Evolutionary conservation across 192 early-diverging fungal genomes (phyloP).

Genomic region (Backusella morwellensis): DNA sequence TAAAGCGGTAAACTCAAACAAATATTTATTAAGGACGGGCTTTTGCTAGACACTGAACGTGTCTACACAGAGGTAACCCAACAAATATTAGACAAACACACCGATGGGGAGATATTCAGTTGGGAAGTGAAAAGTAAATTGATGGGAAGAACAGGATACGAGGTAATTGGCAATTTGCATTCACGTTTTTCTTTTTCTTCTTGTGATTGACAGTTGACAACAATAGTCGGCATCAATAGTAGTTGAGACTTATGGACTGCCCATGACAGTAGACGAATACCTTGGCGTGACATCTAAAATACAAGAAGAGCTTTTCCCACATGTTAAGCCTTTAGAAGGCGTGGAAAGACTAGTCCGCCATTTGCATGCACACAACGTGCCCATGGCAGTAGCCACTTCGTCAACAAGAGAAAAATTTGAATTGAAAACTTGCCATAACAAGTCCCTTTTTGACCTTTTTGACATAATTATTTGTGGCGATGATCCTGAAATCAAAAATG

Average conservation of each 20-base stretch:
- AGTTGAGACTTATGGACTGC: conserved; percentile 61
- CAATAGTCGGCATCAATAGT: conserved; percentile 59
- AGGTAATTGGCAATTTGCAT: conserved; percentile 32
- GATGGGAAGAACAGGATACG: conserved; percentile 65
- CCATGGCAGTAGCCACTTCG: conserved; percentile 85
- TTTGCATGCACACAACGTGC: conserved; percentile 66
- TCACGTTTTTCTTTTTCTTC: not conserved
- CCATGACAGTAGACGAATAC: conserved; percentile 83
- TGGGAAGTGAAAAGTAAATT: conserved; percentile 70
- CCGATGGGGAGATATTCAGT: conserved; percentile 52
- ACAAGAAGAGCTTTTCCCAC: conserved; percentile 59
- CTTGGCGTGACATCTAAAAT: conserved; percentile 54
- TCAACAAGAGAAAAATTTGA: conserved; percentile 73
- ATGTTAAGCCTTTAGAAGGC: conserved; percentile 64
- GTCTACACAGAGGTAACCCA: conserved; percentile 88
- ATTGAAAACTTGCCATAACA: conserved; percentile 71
- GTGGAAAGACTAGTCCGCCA: conserved; percentile 71
- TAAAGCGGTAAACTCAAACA: not conserved
- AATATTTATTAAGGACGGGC: conserved; percentile 51
- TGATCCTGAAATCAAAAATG: conserved; percentile 70
- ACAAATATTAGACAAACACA: conserved; percentile 75
- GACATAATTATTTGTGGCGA: conserved; percentile 85
- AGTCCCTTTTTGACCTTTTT: conserved; percentile 77
- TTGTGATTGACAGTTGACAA: not conserved
- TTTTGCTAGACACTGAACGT: conserved; percentile 82